phyloP scores from a whole-genome alignment of 331 rosid species.

The Acacia pycnantha region DNA sequence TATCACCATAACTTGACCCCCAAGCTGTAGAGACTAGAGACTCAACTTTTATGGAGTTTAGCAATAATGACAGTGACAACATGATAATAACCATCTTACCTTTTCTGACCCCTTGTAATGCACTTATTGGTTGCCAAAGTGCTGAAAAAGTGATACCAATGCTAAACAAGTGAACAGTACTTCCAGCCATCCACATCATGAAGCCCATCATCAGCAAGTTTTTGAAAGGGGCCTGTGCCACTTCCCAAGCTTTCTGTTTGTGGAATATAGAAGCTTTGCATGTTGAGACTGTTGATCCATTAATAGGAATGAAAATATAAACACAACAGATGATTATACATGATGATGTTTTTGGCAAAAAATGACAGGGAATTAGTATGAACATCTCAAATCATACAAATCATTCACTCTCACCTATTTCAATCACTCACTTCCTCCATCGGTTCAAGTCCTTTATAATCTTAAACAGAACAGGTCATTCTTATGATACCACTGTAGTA shows the following conservation, averaged over 20 bases:
- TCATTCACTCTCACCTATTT: not conserved
- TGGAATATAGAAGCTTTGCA: not conserved
- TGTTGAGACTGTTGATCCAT: not conserved
- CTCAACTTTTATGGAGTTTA: not conserved
- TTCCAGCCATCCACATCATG: slow-evolving; percentile 92
- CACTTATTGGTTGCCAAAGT: slow-evolving; percentile 77
- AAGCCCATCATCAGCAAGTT: slow-evolving; percentile 80
- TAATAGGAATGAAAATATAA: not conserved
- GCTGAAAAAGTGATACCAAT: slow-evolving; percentile 76
- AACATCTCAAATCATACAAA: not conserved
- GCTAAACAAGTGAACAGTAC: slow-evolving; percentile 70
- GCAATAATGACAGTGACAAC: not conserved
- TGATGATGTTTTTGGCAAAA: too few species aligned
- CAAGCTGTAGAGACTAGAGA: not conserved
- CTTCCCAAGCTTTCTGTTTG: slow-evolving; percentile 76
- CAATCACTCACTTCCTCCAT: not conserved
- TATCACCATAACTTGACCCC: not conserved
- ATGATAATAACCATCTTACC: slow-evolving; percentile 35
- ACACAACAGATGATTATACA: too few species aligned
- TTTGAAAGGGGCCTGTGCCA: slow-evolving; percentile 73
- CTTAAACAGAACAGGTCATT: too few species aligned
- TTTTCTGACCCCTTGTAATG: slow-evolving; percentile 73
- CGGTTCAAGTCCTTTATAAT: too few species aligned
- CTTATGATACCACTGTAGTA: too few species aligned
- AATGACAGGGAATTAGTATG: not conserved